phyloP scores from a whole-genome alignment of 441 rosid species.

The Pelargonium cotyledonis region DNA sequence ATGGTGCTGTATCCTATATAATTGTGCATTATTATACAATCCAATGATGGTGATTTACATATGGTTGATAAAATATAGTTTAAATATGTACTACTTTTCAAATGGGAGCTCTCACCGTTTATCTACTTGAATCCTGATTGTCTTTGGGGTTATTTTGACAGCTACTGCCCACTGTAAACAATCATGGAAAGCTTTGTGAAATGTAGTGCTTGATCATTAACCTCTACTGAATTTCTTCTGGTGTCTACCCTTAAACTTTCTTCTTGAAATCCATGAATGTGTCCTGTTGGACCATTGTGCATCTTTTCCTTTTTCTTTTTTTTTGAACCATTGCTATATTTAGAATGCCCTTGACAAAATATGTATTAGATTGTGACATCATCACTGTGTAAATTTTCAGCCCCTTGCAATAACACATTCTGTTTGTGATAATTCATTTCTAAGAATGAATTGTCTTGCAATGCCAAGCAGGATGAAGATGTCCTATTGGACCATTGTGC shows the following conservation, averaged over 20 bases:
- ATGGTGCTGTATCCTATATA: constrained; percentile 81
- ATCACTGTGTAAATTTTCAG: background rate
- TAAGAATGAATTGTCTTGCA: no score
- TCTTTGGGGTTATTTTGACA: background rate
- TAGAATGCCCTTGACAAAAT: constrained; percentile 22
- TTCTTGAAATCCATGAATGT: background rate
- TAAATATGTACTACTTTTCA: background rate
- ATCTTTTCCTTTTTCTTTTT: background rate
- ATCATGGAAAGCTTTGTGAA: background rate
- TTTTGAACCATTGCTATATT: background rate
- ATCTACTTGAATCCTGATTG: background rate
- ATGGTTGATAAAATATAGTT: background rate
- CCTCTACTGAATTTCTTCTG: background rate
- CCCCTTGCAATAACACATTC: no score
- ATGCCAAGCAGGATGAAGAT: no score
- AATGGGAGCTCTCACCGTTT: background rate
- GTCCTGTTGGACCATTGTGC: no score
- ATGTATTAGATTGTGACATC: background rate
- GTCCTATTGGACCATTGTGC: no score
- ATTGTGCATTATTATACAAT: constrained; percentile 5
- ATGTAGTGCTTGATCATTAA: background rate
- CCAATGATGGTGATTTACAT: background rate
- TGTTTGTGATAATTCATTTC: no score
- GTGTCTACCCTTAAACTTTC: background rate
- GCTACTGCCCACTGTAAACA: no score